Evolutionary conservation across 2,329 filamentous ascomycete species (phyloP).

Genomic region (Xylaria sp.): DNA sequence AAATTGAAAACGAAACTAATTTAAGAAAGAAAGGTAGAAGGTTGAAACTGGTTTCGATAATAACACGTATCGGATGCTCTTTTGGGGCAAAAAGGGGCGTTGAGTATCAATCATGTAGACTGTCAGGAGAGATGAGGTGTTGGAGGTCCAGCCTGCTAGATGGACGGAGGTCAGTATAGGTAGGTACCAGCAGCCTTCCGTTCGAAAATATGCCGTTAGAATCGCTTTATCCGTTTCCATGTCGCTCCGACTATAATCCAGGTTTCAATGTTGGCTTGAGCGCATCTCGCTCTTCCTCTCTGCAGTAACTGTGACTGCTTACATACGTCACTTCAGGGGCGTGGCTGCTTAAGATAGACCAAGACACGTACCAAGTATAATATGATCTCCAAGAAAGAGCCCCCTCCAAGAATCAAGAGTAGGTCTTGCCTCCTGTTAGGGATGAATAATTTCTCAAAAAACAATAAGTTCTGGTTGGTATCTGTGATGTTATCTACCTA

Average conservation of each 20-base stretch:
- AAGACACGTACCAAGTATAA: neutral
- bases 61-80: neutral
- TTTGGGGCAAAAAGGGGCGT: neutral
- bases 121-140: neutral
- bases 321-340: neutral
- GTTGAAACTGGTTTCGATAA: neutral
- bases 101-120: neutral
- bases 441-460: no score
- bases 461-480: neutral
- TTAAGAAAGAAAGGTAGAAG: neutral
- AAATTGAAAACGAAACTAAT: neutral
- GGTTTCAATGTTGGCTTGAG: neutral
- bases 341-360: neutral
- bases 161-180: neutral
- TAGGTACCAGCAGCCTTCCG: neutral
- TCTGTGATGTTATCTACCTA: neutral
- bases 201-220: neutral
- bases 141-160: slow-evolving; percentile 4
- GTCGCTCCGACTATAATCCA: neutral
- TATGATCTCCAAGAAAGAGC: neutral
- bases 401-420: neutral
- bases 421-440: neutral
- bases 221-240: neutral
- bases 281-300: neutral
- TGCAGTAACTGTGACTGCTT: neutral